phyloP scores from a whole-genome alignment of 805 yeast species.

The Schwanniomyces pseudopolymorphus region DNA sequence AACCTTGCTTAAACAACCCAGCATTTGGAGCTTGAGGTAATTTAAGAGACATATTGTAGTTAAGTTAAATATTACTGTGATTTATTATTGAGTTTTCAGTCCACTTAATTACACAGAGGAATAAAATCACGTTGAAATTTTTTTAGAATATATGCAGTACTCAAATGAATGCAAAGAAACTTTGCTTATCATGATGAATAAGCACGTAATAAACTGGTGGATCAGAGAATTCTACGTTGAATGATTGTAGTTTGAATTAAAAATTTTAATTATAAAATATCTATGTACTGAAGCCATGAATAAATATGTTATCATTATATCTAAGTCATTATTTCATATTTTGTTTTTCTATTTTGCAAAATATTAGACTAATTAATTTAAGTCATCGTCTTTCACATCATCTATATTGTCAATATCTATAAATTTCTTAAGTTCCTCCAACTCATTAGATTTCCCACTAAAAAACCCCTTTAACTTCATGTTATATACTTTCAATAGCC shows the following conservation, averaged over 20 bases:
- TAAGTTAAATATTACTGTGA: neutral
- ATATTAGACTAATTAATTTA: neutral
- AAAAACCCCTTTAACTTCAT: slow-evolving; percentile 15
- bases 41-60: slow-evolving; percentile 70
- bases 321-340: neutral
- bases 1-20: slow-evolving; percentile 94
- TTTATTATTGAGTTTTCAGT: neutral
- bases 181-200: neutral
- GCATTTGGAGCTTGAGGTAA: slow-evolving; percentile 91
- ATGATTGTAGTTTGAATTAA: too few species aligned
- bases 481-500: slow-evolving; percentile 19
- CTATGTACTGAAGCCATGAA: neutral
- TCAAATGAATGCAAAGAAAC: neutral
- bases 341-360: too few species aligned
- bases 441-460: slow-evolving; percentile 4
- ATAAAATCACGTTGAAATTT: slow-evolving; percentile 2
- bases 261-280: too few species aligned
- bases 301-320: neutral
- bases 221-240: too few species aligned
- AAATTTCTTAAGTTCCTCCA: slow-evolving; percentile 8
- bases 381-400: neutral
- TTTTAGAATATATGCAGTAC: slow-evolving; percentile 1
- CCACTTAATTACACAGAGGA: neutral
- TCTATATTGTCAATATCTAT: slow-evolving; percentile 1
- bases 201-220: too few species aligned